Conservation (phyloP, 768 basidiomycete genomes). For the Podaxis mareebaensis region DNA sequence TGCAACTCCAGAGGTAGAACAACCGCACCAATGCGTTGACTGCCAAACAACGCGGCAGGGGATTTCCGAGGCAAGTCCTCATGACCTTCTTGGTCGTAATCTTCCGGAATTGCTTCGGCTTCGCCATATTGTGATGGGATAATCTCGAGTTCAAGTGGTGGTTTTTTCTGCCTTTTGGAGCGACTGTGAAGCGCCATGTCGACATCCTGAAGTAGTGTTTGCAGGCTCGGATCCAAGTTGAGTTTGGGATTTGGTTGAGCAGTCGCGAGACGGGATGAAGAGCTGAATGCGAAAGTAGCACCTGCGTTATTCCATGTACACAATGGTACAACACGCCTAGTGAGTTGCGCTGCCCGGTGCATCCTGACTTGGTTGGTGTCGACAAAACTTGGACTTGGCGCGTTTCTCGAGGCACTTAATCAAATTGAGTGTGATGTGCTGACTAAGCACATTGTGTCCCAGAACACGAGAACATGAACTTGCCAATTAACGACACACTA, state of each 20-base stretch:
- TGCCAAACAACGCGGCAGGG: constrained; percentile 81
- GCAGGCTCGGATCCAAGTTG: constrained; percentile 66
- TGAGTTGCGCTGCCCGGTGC: constrained; percentile 8
- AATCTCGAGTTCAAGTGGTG: constrained; percentile 57
- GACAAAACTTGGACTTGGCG: not conserved
- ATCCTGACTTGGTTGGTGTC: not conserved
- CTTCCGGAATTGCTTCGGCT: constrained; percentile 31
- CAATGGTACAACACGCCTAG: not conserved
- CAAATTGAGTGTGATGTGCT: constrained; percentile 1
- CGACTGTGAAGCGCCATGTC: constrained; percentile 61
- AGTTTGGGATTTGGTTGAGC: constrained; percentile 58
- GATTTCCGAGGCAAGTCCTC: constrained; percentile 54
- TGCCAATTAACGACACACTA: constrained; percentile 1
- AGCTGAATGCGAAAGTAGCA: constrained; percentile 15
- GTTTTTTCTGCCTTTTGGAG: constrained; percentile 24
- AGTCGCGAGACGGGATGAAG: constrained; percentile 28
- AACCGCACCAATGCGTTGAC: constrained; percentile 68
- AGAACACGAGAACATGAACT: not conserved
- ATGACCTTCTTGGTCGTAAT: constrained; percentile 34
- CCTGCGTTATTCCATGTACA: not conserved
- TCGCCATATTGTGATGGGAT: constrained; percentile 31
- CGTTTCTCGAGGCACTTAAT: not conserved
- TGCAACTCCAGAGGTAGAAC: constrained; percentile 74
- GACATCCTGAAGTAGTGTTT: constrained; percentile 61
- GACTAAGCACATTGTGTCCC: constrained; percentile 6